These are phyloP conservation scores for Globisporangium echinulatum DNA, from an alignment of 352 stramenopile genomes.

Conservation along the genomic window DNA sequence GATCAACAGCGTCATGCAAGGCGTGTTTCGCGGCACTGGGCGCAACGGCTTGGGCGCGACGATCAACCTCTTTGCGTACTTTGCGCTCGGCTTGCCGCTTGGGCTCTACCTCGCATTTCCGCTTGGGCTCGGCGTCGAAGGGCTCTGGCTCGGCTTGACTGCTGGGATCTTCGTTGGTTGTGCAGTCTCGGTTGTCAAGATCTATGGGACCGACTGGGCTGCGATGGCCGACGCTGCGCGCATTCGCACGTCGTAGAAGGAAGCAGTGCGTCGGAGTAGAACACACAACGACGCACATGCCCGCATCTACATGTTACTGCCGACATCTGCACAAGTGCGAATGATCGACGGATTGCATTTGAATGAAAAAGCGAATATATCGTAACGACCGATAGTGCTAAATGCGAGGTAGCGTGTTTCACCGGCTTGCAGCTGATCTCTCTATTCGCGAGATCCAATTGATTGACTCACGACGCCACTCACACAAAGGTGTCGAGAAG, in stretches of 20 bases:
- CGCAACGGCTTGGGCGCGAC: slow-evolving; percentile 42
- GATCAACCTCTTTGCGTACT: slow-evolving; percentile 70
- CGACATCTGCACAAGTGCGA: too few species aligned
- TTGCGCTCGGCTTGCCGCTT: slow-evolving; percentile 57
- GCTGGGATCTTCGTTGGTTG: slow-evolving; percentile 48
- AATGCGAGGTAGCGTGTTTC: neutral
- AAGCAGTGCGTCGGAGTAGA: too few species aligned
- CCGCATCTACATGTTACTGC: too few species aligned
- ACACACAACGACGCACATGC: too few species aligned
- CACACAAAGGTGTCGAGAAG: neutral
- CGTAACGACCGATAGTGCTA: neutral
- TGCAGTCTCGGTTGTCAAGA: slow-evolving; percentile 52
- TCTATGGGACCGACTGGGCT: slow-evolving; percentile 51
- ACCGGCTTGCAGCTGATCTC: too few species aligned
- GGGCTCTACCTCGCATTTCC: slow-evolving; percentile 57
- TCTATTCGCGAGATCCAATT: neutral
- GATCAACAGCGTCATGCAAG: slow-evolving; percentile 71
- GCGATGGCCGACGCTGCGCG: slow-evolving; percentile 49
- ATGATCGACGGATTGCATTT: too few species aligned
- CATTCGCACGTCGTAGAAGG: slow-evolving; percentile 20
- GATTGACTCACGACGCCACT: neutral
- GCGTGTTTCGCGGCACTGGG: slow-evolving; percentile 61
- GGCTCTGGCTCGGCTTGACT: slow-evolving; percentile 65
- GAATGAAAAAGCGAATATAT: too few species aligned
- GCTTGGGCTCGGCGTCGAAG: slow-evolving; percentile 53